These are phyloP conservation scores for Wickerhamiella azymoides DNA, from an alignment of 805 yeast genomes.

Conservation along the genomic window DNA sequence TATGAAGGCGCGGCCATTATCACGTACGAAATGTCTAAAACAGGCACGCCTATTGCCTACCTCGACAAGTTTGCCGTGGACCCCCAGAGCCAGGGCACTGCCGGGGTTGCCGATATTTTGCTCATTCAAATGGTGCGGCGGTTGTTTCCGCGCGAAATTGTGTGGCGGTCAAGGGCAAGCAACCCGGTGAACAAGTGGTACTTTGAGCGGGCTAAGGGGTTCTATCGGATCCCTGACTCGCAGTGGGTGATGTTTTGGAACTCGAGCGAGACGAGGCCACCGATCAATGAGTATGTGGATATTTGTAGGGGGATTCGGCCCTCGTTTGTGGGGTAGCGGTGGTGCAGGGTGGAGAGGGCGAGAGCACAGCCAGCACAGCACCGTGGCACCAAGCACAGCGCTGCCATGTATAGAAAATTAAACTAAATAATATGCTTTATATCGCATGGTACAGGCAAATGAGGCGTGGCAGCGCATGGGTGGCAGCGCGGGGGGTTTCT, in stretches of 20 bases:
- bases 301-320: constrained; percentile 48
- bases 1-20: constrained; percentile 92
- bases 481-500: too few relatives aligned
- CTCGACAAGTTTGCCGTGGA: constrained; percentile 90
- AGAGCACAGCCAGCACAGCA: too few relatives aligned
- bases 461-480: too few relatives aligned
- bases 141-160: constrained; percentile 52
- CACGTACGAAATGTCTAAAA: constrained; percentile 51
- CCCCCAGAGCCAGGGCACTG: constrained; percentile 70
- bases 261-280: constrained; percentile 22
- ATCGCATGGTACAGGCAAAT: too few relatives aligned
- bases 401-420: neutral
- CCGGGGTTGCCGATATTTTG: constrained; percentile 86
- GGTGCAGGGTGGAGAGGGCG: neutral
- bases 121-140: constrained; percentile 62
- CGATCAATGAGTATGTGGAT: constrained; percentile 34
- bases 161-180: constrained; percentile 79
- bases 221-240: constrained; percentile 33
- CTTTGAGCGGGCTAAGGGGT: constrained; percentile 77
- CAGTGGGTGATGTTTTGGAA: constrained; percentile 35
- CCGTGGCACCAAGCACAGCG: too few relatives aligned
- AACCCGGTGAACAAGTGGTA: constrained; percentile 98
- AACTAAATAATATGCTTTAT: too few relatives aligned
- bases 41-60: constrained; percentile 46
- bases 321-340: constrained; percentile 25